These are phyloP conservation scores for Plasmodium reichenowi DNA, from an alignment of 169 alveolate genomes.

Conservation along the genomic window DNA sequence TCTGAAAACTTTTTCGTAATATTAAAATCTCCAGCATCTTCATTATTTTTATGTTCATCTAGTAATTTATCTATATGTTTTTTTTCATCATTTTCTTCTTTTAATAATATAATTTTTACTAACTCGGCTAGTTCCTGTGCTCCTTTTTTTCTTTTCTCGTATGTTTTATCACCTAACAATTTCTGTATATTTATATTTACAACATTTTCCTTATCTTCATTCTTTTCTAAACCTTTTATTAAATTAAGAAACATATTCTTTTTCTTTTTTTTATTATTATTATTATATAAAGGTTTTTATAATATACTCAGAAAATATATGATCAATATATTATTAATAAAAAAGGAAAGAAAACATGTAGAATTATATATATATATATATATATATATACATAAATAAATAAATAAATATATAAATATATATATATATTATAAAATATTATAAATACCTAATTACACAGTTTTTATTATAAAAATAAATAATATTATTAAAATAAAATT, in stretches of 20 bases:
- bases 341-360: not conserved
- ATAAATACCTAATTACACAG: no score
- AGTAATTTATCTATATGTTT: conserved; percentile 23
- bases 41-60: conserved; percentile 8
- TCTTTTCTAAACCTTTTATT: conserved; percentile 60
- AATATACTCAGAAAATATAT: no score
- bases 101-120: conserved; percentile 30
- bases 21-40: conserved; percentile 3
- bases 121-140: conserved; percentile 69
- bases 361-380: not conserved
- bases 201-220: conserved; percentile 57
- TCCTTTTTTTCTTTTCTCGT: conserved; percentile 72
- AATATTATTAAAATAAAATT: no score
- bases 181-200: conserved; percentile 37
- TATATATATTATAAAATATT: no score
- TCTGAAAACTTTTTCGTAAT: conserved; percentile 21
- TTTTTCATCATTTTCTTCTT: conserved; percentile 63
- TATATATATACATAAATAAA: no score
- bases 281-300: not conserved
- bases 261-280: not conserved
- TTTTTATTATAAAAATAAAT: no score
- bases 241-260: conserved; percentile 41
- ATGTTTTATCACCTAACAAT: conserved; percentile 65
- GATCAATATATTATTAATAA: not conserved
- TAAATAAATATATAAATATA: no score